Conservation (phyloP, 768 basidiomycete genomes). For the Podaxis sp. region DNA sequence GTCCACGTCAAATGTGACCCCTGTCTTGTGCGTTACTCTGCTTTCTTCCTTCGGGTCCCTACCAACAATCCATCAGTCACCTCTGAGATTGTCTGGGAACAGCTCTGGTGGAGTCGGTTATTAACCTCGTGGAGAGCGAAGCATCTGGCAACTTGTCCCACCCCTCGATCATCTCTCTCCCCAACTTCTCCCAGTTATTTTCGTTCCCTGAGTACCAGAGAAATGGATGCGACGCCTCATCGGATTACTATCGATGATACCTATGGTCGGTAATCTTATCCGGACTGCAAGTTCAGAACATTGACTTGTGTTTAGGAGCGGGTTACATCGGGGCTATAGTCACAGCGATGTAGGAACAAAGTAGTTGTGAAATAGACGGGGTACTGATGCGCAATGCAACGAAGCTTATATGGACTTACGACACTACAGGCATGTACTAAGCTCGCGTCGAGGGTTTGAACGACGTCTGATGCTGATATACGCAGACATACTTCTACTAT, state of each 20-base stretch:
- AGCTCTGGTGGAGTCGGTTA: neutral
- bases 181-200: neutral
- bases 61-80: conserved; percentile 1
- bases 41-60: neutral
- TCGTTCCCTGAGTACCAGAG: neutral
- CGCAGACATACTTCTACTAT: conserved; percentile 35
- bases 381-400: conserved; percentile 1
- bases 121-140: neutral
- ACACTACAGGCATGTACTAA: conserved; percentile 29
- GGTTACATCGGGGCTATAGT: conserved; percentile 32
- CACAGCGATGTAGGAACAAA: conserved; percentile 28
- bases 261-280: conserved; percentile 18
- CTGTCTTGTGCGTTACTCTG: neutral
- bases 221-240: neutral
- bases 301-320: conserved; percentile 15
- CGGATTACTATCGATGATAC: conserved; percentile 22
- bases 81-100: neutral
- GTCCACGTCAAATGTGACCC: neutral
- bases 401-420: conserved; percentile 36
- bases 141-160: neutral
- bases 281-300: neutral
- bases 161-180: neutral
- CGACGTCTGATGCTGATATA: neutral
- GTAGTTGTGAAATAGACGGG: neutral
- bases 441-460: neutral